Evolutionary conservation across 2,329 filamentous ascomycete genomes (phyloP), one percentile per base, ranked within the genome.

Genomic region (Fusarium succisae): DNA sequence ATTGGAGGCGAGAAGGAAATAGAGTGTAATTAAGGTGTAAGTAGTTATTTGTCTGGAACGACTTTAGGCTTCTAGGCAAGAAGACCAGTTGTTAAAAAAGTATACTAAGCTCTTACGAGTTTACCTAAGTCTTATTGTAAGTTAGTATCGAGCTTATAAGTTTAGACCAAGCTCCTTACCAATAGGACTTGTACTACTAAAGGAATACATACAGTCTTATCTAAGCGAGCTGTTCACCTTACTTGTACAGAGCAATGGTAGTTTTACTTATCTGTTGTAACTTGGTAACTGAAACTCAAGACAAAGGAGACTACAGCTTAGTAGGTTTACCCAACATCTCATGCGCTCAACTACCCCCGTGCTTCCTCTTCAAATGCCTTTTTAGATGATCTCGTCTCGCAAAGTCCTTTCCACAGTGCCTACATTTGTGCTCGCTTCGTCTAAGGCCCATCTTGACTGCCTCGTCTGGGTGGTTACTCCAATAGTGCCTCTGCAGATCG

Each of bases 321-420:
- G 41, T 43, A 45, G 32, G 50, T 38, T 45, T 28, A 18, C 30
- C 15, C 28, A 38, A 37, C 37, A 48, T 20, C 10, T n/a, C 18
- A 60, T 12, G 8, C 20, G 7, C 24, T 69, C 26, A 39, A 28
- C 26, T 12, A 50, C 43, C 57, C 18, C 70, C 64, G 20, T 72
- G 70, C 54, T 69, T 66, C 12, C 12, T 50, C 24, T 39, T 61
- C 3, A 55, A 9, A 55, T 72, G 70, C 43, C 69, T 44, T 28
- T 18, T 72, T 11, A 58, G 20, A 58, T 70, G 58, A 44, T 72
- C 70, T 5, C 10, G 12, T 15, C 70, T 73, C 20, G 69, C 26
- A 48, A 61, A 70, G 6, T 37, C 8, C 22, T n/a, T 11, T 12
- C 32, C 17, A 20, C 70, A 72, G 3, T 55, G 24, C n/a, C 37